Percentiles rank a stretch among this genome's conserved stretches.
Conservation (phyloP, 2,329 filamentous ascomycete species). For the Fusarium sterilihyphosum region DNA sequence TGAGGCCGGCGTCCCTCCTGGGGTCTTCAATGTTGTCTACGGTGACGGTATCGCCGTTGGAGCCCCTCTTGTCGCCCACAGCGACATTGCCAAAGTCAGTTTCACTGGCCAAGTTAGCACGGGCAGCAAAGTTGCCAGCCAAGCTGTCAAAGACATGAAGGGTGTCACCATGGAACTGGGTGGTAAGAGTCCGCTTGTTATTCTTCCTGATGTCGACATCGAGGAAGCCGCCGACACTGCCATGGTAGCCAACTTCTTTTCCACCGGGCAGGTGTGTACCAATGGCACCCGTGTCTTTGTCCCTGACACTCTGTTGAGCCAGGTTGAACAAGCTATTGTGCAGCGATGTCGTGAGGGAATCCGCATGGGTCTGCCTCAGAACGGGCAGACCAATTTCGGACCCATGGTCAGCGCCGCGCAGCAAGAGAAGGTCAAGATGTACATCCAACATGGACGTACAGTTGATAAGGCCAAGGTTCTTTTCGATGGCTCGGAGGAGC, state of each 20-base stretch:
- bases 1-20: conserved; percentile 81
- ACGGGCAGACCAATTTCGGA: conserved; percentile 81
- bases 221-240: conserved; percentile 86
- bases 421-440: conserved; percentile 79
- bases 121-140: conserved; percentile 80
- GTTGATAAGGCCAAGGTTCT: conserved; percentile 78
- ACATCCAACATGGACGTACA: conserved; percentile 80
- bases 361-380: conserved; percentile 78
- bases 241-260: conserved; percentile 96
- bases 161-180: conserved; percentile 93
- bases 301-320: conserved; percentile 69
- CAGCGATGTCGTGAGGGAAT: conserved; percentile 68
- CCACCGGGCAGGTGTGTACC: conserved; percentile 90
- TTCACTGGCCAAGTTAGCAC: conserved; percentile 91
- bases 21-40: conserved; percentile 89
- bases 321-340: conserved; percentile 75
- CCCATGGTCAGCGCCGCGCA: conserved; percentile 81
- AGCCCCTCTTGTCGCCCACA: conserved; percentile 77
- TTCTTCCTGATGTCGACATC: conserved; percentile 82
- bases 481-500: conserved; percentile 72
- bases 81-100: conserved; percentile 82
- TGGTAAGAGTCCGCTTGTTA: conserved; percentile 83
- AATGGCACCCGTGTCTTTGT: conserved; percentile 92
- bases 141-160: conserved; percentile 83
- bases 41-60: conserved; percentile 79